phyloP scores from a whole-genome alignment of 805 yeast species.

The Lachancea waltii region DNA sequence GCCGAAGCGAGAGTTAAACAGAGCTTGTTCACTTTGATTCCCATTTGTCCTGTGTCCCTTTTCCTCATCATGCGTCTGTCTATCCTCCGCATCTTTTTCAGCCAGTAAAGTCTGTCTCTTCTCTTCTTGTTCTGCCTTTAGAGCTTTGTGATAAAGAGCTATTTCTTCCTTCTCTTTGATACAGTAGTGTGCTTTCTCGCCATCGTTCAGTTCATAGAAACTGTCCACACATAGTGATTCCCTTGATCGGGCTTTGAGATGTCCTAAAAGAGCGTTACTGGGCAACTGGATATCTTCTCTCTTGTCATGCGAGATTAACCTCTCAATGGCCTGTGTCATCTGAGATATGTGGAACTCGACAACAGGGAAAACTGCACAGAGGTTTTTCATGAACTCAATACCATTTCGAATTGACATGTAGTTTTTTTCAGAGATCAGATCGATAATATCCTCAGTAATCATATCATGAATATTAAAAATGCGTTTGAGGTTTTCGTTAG shows the following conservation, averaged over 20 bases:
- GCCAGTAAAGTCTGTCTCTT: neutral
- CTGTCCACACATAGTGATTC: conserved; percentile 51
- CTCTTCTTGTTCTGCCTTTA: conserved; percentile 14
- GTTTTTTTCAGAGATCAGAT: conserved; percentile 33
- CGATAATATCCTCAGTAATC: conserved; percentile 34
- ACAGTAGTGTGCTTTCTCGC: conserved; percentile 14
- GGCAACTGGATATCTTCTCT: conserved; percentile 81
- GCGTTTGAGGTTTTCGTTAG: conserved; percentile 31
- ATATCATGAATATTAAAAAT: conserved; percentile 50
- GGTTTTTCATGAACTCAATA: conserved; percentile 65
- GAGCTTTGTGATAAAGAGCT: conserved; percentile 16
- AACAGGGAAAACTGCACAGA: conserved; percentile 57
- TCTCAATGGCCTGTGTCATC: conserved; percentile 42
- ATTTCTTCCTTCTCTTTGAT: conserved; percentile 21
- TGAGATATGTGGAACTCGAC: conserved; percentile 59
- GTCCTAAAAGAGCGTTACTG: conserved; percentile 63
- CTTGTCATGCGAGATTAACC: conserved; percentile 45
- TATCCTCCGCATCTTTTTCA: conserved; percentile 5
- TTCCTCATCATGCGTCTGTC: conserved; percentile 11
- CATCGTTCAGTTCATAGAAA: conserved; percentile 39
- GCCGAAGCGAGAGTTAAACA: conserved; percentile 5
- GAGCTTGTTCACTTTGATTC: neutral
- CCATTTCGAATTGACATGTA: conserved; percentile 79
- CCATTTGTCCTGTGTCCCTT: conserved; percentile 8
- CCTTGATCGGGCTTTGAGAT: conserved; percentile 48